These are phyloP conservation scores for Marsdenia floribunda DNA, from an alignment of 257 asterid species.

Conservation along the genomic window DNA sequence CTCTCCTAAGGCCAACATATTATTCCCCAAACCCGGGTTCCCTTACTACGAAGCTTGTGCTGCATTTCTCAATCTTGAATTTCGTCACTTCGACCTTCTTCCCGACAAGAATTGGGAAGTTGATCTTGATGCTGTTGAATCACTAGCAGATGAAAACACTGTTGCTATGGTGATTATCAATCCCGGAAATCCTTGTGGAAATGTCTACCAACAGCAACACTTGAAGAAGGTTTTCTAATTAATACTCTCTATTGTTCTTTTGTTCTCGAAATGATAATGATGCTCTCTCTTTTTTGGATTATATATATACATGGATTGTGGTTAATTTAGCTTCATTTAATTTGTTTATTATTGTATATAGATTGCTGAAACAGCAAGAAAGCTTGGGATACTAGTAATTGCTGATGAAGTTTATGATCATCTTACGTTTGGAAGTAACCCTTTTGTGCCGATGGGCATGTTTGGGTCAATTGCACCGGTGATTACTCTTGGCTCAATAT, in stretches of 20 bases:
- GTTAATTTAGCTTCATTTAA: too few relatives aligned
- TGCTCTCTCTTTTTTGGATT: too few relatives aligned
- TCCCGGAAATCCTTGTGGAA: slow-evolving; percentile 97
- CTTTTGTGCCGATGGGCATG: slow-evolving; percentile 83
- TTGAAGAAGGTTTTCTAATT: slow-evolving; percentile 51
- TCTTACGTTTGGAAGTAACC: slow-evolving; percentile 59
- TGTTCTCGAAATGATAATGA: too few relatives aligned
- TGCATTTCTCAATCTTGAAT: slow-evolving; percentile 41
- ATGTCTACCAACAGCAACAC: slow-evolving; percentile 68
- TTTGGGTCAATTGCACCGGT: slow-evolving; percentile 71
- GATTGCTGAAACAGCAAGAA: slow-evolving; percentile 78
- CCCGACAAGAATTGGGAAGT: slow-evolving; percentile 80
- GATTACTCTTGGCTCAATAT: slow-evolving; percentile 67
- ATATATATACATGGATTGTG: not conserved
- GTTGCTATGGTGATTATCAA: slow-evolving; percentile 80
- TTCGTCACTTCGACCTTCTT: slow-evolving; percentile 67
- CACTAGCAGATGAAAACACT: slow-evolving; percentile 66
- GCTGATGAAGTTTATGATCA: slow-evolving; percentile 83
- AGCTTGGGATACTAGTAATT: slow-evolving; percentile 74
- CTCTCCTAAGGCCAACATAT: slow-evolving; percentile 66
- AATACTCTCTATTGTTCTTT: too few relatives aligned
- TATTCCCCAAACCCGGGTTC: slow-evolving; percentile 80
- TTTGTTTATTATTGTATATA: too few relatives aligned
- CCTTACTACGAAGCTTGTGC: slow-evolving; percentile 72
- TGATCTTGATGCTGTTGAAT: slow-evolving; percentile 64